Evolutionary conservation across 768 basidiomycete genomes (phyloP), one percentile per base, ranked within the genome.

Genomic region (Boletus eberwhitei): DNA sequence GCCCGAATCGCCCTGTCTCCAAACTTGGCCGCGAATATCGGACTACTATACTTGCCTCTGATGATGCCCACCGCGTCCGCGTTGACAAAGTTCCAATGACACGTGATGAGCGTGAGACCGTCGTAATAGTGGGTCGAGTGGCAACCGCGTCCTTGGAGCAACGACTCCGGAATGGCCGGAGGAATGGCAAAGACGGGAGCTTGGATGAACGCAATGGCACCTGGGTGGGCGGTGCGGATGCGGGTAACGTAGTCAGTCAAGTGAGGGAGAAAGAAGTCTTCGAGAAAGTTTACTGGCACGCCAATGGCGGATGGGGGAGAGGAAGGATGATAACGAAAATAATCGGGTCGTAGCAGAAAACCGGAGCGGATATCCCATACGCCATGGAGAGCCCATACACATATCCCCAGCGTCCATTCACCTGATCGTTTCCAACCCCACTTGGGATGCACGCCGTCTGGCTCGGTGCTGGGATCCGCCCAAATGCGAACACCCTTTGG

Each of bases 81-180:
- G 63, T 98, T 98, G 79, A 93, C 89, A 86, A 87, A 87, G 66
- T 93, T 88, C 92, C 90, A 94, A 63, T 94, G 91, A 35, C 91
- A 79, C 34, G 90, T 90, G n/a, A 98, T 77, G 39, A 98, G 81
- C 0, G 96, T 98, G 38, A 98, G 75, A 1, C 95, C 95, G 62
- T 98, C 95, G 64, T 98, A 98, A 69, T 93, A 98, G 69, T 98
- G 96, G 0, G 86, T 78, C 5, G 88, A 86, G 59, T 90, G 87
- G 32, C 75, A 83, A 29, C 80, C 85, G 2, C 87, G 84, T 2
- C 94, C 86, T 14, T 81, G 78, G 17, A 84, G 70, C 14, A 85
- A 71, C 9, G 80, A 78, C 22, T 80, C 78, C 8, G 80, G 78
- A 1, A 85, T 68, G 22, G 70, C 61, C 0, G 94, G 93, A 0